These are phyloP conservation scores for Nitzschia sp. DNA, from an alignment of 108 stramenopile species.

Conservation along the genomic window DNA sequence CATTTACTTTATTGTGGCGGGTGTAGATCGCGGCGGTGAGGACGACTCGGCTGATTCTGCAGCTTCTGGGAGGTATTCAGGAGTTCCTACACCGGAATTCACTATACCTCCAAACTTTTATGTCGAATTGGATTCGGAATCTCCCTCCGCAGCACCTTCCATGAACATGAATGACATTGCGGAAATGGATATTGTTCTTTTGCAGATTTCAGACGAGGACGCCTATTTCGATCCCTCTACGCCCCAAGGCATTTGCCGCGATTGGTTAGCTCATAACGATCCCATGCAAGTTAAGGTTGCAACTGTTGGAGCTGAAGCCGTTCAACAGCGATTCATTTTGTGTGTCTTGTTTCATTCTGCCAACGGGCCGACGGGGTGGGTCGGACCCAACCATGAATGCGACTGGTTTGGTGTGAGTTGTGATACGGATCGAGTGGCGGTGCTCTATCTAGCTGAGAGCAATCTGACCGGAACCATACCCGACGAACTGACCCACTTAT, in stretches of 20 bases:
- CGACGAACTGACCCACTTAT: constrained; percentile 10
- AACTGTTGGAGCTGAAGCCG: constrained; percentile 17
- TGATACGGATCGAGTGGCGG: not conserved
- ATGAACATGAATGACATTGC: not conserved
- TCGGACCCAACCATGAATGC: constrained; percentile 16
- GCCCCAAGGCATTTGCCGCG: constrained; percentile 20
- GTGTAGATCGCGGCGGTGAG: not conserved
- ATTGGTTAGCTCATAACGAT: constrained; percentile 28
- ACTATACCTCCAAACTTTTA: constrained; percentile 14
- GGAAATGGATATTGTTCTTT: constrained; percentile 1
- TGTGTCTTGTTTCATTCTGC: constrained; percentile 23
- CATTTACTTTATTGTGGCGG: constrained; percentile 12
- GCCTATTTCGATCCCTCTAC: constrained; percentile 6
- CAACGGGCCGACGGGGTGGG: constrained; percentile 4
- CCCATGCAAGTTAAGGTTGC: not conserved
- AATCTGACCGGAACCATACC: constrained; percentile 23
- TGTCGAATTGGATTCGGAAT: not conserved
- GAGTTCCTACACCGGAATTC: not conserved
- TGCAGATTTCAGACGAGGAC: not conserved
- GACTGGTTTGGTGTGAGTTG: constrained; percentile 32
- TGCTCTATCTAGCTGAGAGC: constrained; percentile 7
- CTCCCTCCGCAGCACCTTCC: not conserved
- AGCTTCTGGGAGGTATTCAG: too few species aligned
- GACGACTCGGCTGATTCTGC: not conserved
- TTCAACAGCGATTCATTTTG: constrained; percentile 29